Evolutionary conservation across 2,329 filamentous ascomycete genomes (phyloP).

Genomic region (Pseudogymnoascus sp.): DNA sequence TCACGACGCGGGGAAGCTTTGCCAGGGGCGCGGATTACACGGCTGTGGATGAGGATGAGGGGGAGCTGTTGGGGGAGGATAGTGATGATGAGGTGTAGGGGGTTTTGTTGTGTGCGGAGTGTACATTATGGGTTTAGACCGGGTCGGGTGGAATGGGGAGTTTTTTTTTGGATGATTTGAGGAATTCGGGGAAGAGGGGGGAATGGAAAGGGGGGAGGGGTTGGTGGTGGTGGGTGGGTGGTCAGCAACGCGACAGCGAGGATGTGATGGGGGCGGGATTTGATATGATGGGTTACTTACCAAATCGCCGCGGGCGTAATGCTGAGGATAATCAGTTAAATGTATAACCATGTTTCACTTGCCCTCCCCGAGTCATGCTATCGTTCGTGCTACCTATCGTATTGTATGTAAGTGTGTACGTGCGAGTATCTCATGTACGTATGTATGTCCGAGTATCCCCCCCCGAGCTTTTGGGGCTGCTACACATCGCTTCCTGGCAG

Average conservation of each 20-base stretch:
- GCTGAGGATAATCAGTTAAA: not conserved
- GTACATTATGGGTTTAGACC: constrained; percentile 8
- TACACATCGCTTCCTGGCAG: not conserved
- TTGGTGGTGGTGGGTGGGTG: not conserved
- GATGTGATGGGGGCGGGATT: not conserved
- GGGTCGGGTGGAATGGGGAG: not conserved
- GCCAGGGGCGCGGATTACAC: constrained; percentile 84
- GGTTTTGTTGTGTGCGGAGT: not conserved
- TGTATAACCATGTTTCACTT: constrained; percentile 8
- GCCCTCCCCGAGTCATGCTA: not conserved
- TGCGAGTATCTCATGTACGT: not conserved
- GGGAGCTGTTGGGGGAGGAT: constrained; percentile 87
- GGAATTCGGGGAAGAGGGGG: not conserved
- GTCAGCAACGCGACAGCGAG: not conserved
- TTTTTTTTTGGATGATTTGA: constrained; percentile 4
- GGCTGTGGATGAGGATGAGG: constrained; percentile 86
- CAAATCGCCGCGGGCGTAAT: not conserved
- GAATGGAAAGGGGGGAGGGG: not conserved
- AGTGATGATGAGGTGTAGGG: constrained; percentile 75
- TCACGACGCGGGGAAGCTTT: constrained; percentile 85
- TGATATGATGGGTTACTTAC: constrained; percentile 6
- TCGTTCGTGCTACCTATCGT: not conserved
- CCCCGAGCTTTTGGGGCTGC: not conserved
- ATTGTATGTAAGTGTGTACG: not conserved
- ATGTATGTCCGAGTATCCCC: not conserved